These are phyloP conservation scores for Thamnidium elegans DNA, from an alignment of 192 early-diverging fungal genomes.

Conservation along the genomic window DNA sequence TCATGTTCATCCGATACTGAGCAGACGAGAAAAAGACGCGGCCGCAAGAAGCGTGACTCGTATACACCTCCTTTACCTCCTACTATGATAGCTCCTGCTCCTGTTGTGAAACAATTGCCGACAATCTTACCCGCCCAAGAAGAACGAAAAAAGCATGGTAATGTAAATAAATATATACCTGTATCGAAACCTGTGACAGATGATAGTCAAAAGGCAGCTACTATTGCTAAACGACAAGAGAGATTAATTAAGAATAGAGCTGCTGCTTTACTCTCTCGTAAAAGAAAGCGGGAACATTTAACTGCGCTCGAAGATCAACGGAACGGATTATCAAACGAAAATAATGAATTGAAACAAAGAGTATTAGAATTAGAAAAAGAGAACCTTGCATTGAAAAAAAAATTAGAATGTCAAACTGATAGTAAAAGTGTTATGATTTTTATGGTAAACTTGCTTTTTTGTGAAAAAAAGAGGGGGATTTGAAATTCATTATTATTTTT, in stretches of 20 bases:
- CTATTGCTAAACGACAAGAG: constrained; percentile 76
- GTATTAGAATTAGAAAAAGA: background rate
- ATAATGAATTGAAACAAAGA: background rate
- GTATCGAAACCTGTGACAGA: background rate
- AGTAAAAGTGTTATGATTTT: background rate
- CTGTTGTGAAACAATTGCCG: background rate
- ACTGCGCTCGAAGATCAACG: constrained; percentile 46
- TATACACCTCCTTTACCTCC: background rate
- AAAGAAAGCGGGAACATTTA: constrained; percentile 87
- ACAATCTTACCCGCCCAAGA: background rate
- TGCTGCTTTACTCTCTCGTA: constrained; percentile 80
- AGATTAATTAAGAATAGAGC: constrained; percentile 94
- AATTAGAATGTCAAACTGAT: background rate
- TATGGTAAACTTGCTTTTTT: background rate
- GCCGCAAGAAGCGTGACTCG: constrained; percentile 21
- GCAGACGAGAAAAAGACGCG: constrained; percentile 16
- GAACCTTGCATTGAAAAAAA: background rate
- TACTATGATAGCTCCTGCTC: background rate
- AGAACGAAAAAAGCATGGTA: background rate
- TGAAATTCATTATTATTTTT: background rate
- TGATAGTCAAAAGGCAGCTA: constrained; percentile 21
- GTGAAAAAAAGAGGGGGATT: background rate
- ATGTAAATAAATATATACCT: background rate
- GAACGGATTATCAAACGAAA: background rate
- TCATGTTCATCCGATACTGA: constrained; percentile 14